Evolutionary conservation across 2,329 filamentous ascomycete species (phyloP), one percentile per base, ranked within the genome.

Genomic region (Ophiocordyceps unilateralis): DNA sequence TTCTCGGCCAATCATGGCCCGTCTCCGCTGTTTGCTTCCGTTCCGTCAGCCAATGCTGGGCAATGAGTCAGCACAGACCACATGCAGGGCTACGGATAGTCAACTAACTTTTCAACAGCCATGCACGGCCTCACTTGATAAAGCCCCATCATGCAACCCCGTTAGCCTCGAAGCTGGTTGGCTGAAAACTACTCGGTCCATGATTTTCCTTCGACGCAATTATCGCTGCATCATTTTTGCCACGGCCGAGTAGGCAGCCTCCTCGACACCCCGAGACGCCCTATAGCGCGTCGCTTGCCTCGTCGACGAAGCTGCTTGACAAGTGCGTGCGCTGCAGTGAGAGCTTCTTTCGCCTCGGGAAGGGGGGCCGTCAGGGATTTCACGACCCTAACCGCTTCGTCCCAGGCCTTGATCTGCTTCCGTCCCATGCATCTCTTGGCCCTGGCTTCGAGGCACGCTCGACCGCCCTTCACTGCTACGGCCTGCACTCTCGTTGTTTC

Each of bases 101-200:
- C 11, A 19, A 41, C 44, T 22, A 20, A 20, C 23, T 15, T 20
- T 30, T 36, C 32, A 19, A 2, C 32, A 3, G 17, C 32, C 32
- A 36, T 10, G 17, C 32, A 19, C 32, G n/a, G 4, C n/a, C 32
- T 10, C 17, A 19, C 17, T 10, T 36, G 32, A 36, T 45, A 41
- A 11, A 14, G 17, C 26, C 39, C 44, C 41, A 46, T 39, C 42
- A 34, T 39, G 38, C 40, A 39, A 39, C 41, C 41, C 32, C n/a
- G 15, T 21, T 41, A 34, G 38, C 44, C 39, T 39, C 39, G 24
- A 22, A 15, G 34, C 39, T 20, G 32, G 9, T 19, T 30, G 40
- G 44, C 41, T 38, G 42, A 46, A 43, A 43, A 43, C 44, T 34
- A 41, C 41, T 32, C 37, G 12, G 20, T 21, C 22, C 37, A 15